Base-by-base conservation (phyloP, 2,329 filamentous ascomycete genomes). In the Arthrobotrys musiformis region DNA sequence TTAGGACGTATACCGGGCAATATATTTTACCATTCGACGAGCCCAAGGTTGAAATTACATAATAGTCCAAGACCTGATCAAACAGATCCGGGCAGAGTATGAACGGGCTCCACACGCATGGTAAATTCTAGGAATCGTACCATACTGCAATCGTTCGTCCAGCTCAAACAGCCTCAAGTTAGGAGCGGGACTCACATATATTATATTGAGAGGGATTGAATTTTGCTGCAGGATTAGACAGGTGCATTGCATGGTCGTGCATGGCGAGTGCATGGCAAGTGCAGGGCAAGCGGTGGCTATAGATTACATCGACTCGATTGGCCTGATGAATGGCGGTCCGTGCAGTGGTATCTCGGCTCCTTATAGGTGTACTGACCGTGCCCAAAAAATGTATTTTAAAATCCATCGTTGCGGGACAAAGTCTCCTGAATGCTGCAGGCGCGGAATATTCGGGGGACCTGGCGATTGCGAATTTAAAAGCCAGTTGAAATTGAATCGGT, bases 311-410 rank as follows among this genome's bases (percentile, higher is more conserved):
- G n/a, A n/a, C n/a, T n/a, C n/a, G n/a, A n/a, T 35, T 60, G 64
- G n/a, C 28, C 50, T 69, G 58, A 64, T 52, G 58, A 33, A 46
- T 37, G 46, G 68, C 46, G 68, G 68, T 72, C 68, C 35, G 68
- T 72, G 68, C 58, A 46, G 46, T 56, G 9, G 42, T 37, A 52
- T 50, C 26, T 52, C 46, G 56, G 54, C 24, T 42, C 42, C 48
- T 15, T 22, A n/a, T 24, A 52, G 35, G 50, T 35, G 15, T 35
- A 37, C 28, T 52, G 62, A 8, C 50, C 26, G 35, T 37, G 15
- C 26, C 64, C 50, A 4, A 8, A 62, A 58, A 24, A 11, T 24
- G n/a, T 17, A 54, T 72, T 72, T 64, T 72, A 63, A 64, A 64
- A 63, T 56, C 22, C 35, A 64, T 48, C 11, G 19, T 22, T 48